phyloP scores from a whole-genome alignment of 1,284 basidiomycete genomes.

The Austropuccinia psidii region DNA sequence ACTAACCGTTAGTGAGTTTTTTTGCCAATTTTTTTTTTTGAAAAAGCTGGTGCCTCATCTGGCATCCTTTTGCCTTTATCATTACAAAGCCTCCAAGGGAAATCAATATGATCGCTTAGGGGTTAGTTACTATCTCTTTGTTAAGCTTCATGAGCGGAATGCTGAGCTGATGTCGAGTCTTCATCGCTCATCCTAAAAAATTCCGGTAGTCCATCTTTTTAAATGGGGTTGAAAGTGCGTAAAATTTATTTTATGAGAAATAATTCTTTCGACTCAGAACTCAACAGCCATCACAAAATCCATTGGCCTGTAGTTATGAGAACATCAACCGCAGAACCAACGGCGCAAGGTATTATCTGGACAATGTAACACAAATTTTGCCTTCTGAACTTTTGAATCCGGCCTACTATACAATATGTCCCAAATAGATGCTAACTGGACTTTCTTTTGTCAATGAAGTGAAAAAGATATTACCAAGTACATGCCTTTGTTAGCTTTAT shows the following conservation, averaged over 20 bases:
- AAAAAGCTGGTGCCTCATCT: neutral
- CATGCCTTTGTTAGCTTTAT: constrained; percentile 14
- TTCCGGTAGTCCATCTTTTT: constrained; percentile 22
- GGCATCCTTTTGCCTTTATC: neutral
- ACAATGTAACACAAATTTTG: constrained; percentile 24
- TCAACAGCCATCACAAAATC: neutral
- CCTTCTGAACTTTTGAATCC: too few relatives aligned
- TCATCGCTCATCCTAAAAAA: neutral
- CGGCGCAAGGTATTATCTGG: constrained; percentile 25
- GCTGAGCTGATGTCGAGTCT: neutral
- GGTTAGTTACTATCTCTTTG: neutral
- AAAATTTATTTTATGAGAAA: neutral
- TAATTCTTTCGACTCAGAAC: neutral
- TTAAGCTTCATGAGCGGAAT: neutral
- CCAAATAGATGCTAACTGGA: neutral
- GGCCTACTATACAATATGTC: too few relatives aligned
- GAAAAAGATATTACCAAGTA: constrained; percentile 31
- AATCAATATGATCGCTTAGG: constrained; percentile 35
- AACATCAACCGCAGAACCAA: constrained; percentile 35
- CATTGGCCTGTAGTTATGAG: constrained; percentile 16
- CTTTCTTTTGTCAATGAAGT: neutral
- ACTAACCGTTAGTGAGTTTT: constrained; percentile 20
- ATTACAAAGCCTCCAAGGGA: constrained; percentile 16
- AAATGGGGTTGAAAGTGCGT: constrained; percentile 33
- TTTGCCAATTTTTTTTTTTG: neutral